Evolutionary conservation across 176 grass and related monocot species (phyloP).

Genomic region (Phragmites australis): DNA sequence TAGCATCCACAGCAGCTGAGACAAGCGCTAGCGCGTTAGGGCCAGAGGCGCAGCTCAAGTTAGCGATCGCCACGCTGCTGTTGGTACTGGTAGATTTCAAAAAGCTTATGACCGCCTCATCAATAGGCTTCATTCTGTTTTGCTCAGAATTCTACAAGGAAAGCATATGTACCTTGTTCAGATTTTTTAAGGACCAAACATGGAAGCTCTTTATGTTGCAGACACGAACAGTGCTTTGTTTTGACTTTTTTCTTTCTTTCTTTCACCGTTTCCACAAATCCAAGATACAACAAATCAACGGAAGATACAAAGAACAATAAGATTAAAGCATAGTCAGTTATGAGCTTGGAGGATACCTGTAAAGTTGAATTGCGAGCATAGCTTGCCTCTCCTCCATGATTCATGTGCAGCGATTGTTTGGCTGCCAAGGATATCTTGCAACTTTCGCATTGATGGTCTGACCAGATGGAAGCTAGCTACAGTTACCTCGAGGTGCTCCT

Average conservation of each 20-base stretch:
- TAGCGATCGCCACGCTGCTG: conserved; percentile 1
- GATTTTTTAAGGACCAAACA: not conserved
- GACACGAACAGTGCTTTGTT: too few species aligned
- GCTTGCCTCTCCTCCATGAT: conserved; percentile 10
- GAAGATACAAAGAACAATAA: not conserved
- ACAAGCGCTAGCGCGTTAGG: conserved; percentile 23
- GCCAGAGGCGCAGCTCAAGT: conserved; percentile 31
- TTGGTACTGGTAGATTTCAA: not conserved
- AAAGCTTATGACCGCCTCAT: conserved; percentile 17
- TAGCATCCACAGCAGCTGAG: not conserved
- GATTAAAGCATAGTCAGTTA: not conserved
- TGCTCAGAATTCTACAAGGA: conserved; percentile 11
- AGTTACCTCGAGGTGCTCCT: too few species aligned
- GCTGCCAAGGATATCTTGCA: conserved; percentile 1
- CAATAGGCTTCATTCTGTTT: not conserved
- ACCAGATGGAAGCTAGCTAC: too few species aligned
- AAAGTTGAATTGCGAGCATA: conserved; percentile 20
- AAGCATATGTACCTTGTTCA: not conserved
- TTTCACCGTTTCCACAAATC: too few species aligned
- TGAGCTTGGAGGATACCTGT: not conserved
- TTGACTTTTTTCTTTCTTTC: too few species aligned
- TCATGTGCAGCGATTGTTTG: conserved; percentile 21
- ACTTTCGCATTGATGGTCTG: not conserved
- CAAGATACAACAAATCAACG: not conserved
- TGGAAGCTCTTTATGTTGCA: too few species aligned